Evolutionary conservation across 164 flowering plant genomes (phyloP).

Genomic region (Cinnamomum micranthum): DNA sequence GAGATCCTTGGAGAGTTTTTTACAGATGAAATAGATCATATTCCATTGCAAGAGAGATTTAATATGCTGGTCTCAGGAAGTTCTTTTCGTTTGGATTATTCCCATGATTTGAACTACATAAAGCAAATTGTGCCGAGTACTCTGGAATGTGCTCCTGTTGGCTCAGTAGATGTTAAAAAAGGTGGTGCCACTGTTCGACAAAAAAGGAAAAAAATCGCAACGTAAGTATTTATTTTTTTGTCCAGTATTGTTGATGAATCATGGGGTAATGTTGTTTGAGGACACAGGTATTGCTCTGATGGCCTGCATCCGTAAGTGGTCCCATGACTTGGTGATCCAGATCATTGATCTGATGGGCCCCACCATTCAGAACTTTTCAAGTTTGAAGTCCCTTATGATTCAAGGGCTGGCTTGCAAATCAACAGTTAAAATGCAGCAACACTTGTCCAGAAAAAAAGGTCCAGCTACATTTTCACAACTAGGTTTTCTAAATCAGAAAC

Average conservation of each 20-base stretch:
- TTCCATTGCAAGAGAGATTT: slow-evolving; percentile 52
- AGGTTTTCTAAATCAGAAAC: neutral
- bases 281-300: neutral
- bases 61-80: slow-evolving; percentile 30
- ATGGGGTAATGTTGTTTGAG: neutral
- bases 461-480: neutral
- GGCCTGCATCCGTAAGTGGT: neutral
- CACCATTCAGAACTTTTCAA: neutral
- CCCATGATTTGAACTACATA: slow-evolving; percentile 13
- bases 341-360: neutral
- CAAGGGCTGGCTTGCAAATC: neutral
- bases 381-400: neutral
- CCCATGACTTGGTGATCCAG: neutral
- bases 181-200: slow-evolving; percentile 25
- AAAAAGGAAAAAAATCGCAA: slow-evolving; percentile 45
- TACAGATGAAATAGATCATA: slow-evolving; percentile 58
- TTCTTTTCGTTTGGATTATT: slow-evolving; percentile 11
- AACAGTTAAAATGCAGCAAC: neutral
- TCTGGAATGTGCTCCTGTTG: slow-evolving; percentile 7
- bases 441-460: neutral
- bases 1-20: slow-evolving; percentile 16
- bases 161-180: slow-evolving; percentile 28
- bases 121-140: slow-evolving; percentile 19
- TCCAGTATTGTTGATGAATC: neutral
- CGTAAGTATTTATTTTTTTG: neutral